Evolutionary conservation across 2,329 filamentous ascomycete species (phyloP).

Genomic region (Furcasterigmium sp.): DNA sequence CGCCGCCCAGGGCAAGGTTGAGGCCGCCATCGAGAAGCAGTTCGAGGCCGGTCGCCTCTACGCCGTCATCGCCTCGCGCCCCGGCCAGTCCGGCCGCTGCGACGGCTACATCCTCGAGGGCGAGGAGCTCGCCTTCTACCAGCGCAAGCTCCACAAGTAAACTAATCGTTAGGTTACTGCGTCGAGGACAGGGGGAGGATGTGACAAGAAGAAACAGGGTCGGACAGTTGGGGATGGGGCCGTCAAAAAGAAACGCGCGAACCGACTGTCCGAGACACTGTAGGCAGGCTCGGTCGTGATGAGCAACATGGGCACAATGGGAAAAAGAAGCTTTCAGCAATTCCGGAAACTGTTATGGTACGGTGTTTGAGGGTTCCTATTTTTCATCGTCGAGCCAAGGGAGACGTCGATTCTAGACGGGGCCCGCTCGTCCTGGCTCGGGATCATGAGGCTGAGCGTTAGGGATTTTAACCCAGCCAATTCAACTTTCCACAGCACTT

Average conservation of each 20-base stretch:
- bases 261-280: no score
- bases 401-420: background rate
- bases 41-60: slow-evolving; percentile 98
- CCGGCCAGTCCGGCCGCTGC: slow-evolving; percentile 92
- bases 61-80: slow-evolving; percentile 87
- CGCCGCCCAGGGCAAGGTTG: slow-evolving; percentile 85
- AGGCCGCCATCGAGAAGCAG: slow-evolving; percentile 89
- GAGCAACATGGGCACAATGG: background rate
- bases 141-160: slow-evolving; percentile 99
- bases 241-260: no score
- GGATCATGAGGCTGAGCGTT: background rate
- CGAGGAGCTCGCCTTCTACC: slow-evolving; percentile 99
- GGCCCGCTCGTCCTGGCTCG: background rate
- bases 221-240: no score
- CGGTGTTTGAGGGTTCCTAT: background rate
- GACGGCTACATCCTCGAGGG: slow-evolving; percentile 99
- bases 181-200: no score
- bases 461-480: background rate
- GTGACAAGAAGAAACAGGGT: no score
- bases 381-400: background rate
- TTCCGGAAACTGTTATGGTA: background rate
- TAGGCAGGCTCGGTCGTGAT: no score
- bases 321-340: background rate
- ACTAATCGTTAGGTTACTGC: slow-evolving; percentile 18
- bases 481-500: background rate